A percentile compares a stretch with the other conserved stretches of the same genome.
phyloP scores from a whole-genome alignment of 2,329 filamentous ascomycete species.

The Neobulgaria alba region DNA sequence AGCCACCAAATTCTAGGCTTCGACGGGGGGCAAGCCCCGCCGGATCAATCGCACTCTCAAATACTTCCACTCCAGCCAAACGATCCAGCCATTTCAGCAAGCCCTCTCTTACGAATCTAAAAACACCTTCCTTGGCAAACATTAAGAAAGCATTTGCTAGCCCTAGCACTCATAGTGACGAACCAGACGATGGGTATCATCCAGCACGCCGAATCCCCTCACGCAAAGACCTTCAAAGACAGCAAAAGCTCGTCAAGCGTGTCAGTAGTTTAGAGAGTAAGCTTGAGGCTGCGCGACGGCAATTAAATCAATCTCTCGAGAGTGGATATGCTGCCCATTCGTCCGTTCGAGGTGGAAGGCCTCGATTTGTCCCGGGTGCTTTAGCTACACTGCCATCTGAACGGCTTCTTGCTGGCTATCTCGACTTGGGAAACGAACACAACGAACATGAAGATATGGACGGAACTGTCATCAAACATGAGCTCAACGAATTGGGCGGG shows the following conservation, averaged over 20 bases:
- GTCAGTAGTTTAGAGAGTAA: slow-evolving; percentile 53
- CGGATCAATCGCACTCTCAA: slow-evolving; percentile 7
- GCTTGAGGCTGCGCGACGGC: slow-evolving; percentile 43
- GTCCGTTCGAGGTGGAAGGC: slow-evolving; percentile 24
- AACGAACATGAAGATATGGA: slow-evolving; percentile 1
- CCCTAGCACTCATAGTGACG: not conserved
- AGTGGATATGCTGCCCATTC: slow-evolving; percentile 22
- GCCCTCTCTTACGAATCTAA: slow-evolving; percentile 18
- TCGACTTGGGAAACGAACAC: slow-evolving; percentile 12
- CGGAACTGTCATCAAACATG: slow-evolving; percentile 12
- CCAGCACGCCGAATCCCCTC: slow-evolving; percentile 37
- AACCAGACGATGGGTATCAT: slow-evolving; percentile 1
- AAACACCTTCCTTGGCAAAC: slow-evolving; percentile 19
- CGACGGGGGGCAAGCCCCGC: slow-evolving; percentile 12
- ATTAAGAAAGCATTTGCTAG: slow-evolving; percentile 13
- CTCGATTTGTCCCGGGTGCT: slow-evolving; percentile 34
- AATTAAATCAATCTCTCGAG: slow-evolving; percentile 41
- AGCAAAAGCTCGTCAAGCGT: slow-evolving; percentile 48
- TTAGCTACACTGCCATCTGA: slow-evolving; percentile 38
- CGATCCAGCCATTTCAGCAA: slow-evolving; percentile 18
- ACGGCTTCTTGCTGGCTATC: slow-evolving; percentile 32
- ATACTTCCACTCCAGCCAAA: slow-evolving; percentile 12
- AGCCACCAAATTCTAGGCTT: slow-evolving; percentile 9
- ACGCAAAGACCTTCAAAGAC: slow-evolving; percentile 47
- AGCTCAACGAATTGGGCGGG: too few species aligned